These are phyloP conservation scores for Aspergillus nanangensis DNA, from an alignment of 495 filamentous ascomycete species.

Conservation along the genomic window DNA sequence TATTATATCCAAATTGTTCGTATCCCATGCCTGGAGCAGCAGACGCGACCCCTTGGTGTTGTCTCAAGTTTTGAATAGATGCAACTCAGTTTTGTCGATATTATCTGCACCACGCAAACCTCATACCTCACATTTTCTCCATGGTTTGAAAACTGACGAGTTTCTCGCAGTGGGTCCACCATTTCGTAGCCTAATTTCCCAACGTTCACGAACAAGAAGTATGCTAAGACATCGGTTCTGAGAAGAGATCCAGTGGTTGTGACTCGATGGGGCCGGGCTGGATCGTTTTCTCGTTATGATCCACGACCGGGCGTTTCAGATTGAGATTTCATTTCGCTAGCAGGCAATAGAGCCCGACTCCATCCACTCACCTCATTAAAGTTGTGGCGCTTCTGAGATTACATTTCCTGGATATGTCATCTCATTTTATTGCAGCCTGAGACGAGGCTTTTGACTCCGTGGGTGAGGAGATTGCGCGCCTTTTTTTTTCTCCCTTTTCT, in stretches of 20 bases:
- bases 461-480: neutral
- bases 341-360: constrained; percentile 4
- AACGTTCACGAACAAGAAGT: constrained; percentile 1
- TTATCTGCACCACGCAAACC: neutral
- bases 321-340: constrained; percentile 23
- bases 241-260: neutral
- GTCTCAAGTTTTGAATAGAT: no score
- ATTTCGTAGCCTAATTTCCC: constrained; percentile 8
- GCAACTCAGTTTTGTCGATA: neutral
- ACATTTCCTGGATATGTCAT: constrained; percentile 11
- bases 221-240: neutral
- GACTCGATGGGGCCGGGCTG: neutral
- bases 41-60: neutral
- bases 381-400: constrained; percentile 1
- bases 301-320: constrained; percentile 32
- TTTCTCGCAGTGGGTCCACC: constrained; percentile 1
- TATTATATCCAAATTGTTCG: neutral
- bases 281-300: constrained; percentile 3
- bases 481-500: constrained; percentile 3
- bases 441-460: neutral
- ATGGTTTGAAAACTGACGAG: neutral
- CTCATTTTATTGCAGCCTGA: constrained; percentile 14
- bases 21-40: neutral
- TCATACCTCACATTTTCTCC: neutral
- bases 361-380: constrained; percentile 9